These are phyloP conservation scores for Aspergillus unguis DNA, from an alignment of 2,329 filamentous ascomycete species.

Conservation along the genomic window DNA sequence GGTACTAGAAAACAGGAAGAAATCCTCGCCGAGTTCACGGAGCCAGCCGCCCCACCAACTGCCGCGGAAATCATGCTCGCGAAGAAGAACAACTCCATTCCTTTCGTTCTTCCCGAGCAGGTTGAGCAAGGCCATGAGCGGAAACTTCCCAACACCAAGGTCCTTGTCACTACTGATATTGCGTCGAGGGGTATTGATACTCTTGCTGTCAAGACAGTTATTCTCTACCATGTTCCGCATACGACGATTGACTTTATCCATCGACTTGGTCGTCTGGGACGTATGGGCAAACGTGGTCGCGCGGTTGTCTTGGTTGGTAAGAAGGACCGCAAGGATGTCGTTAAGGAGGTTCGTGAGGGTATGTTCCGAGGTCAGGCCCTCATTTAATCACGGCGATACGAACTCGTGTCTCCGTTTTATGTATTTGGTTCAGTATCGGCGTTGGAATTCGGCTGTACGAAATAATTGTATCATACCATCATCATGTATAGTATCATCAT, in stretches of 20 bases:
- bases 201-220: constrained; percentile 81
- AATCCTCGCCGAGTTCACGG: constrained; percentile 71
- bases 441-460: constrained; percentile 6
- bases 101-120: constrained; percentile 39
- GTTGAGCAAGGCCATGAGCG: constrained; percentile 37
- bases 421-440: constrained; percentile 5
- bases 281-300: constrained; percentile 86
- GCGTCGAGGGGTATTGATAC: constrained; percentile 94
- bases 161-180: constrained; percentile 90
- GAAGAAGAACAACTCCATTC: constrained; percentile 37
- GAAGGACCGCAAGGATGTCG: constrained; percentile 83
- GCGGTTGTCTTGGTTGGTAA: constrained; percentile 89
- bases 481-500: constrained; percentile 4
- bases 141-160: constrained; percentile 72
- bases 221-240: constrained; percentile 96
- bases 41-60: constrained; percentile 35
- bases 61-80: constrained; percentile 34
- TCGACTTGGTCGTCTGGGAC: constrained; percentile 81
- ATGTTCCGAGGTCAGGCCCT: constrained; percentile 80
- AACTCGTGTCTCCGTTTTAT: not conserved
- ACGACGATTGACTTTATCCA: constrained; percentile 98
- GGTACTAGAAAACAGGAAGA: constrained; percentile 73
- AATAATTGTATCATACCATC: constrained; percentile 9
- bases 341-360: constrained; percentile 84
- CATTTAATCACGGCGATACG: constrained; percentile 50